These are phyloP conservation scores for Globisporangium emineosum DNA, from an alignment of 352 stramenopile species.

Conservation along the genomic window DNA sequence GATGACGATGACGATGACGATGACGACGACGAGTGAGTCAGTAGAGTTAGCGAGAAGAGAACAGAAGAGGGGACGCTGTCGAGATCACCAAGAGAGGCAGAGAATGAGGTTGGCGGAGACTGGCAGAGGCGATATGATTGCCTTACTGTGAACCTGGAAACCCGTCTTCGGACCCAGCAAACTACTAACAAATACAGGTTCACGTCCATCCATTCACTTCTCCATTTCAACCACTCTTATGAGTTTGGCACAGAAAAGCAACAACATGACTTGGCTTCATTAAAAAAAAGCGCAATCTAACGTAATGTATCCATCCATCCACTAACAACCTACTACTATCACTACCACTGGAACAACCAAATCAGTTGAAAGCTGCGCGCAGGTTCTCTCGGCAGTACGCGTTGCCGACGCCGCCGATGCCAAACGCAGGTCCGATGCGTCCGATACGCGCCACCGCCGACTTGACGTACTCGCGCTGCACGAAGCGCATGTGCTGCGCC, in stretches of 20 bases:
- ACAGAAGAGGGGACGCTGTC: conserved; percentile 17
- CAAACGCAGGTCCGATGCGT: conserved; percentile 88
- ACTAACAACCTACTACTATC: not conserved
- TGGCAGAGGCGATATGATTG: not conserved
- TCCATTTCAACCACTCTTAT: not conserved
- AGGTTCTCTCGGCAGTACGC: conserved; percentile 54
- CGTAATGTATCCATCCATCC: not conserved
- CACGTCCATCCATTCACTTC: not conserved
- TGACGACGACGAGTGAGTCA: conserved; percentile 20
- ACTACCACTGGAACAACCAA: not conserved
- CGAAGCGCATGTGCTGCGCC: conserved; percentile 44
- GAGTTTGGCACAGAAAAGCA: not conserved
- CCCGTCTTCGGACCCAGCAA: no score
- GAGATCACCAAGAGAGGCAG: not conserved
- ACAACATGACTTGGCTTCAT: not conserved
- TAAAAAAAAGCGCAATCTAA: conserved; percentile 1
- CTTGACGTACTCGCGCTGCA: conserved; percentile 83
- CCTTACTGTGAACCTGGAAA: not conserved
- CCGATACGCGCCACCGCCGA: conserved; percentile 80
- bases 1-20: conserved; percentile 18
- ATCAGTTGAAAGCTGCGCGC: conserved; percentile 36
- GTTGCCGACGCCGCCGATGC: conserved; percentile 88
- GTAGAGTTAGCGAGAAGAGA: conserved; percentile 5
- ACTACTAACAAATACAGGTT: not conserved
- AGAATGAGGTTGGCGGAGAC: no score